Evolutionary conservation across 2,329 filamentous ascomycete species (phyloP), one percentile per base, ranked within the genome.

Genomic region (Aspergillus quadricinctus): DNA sequence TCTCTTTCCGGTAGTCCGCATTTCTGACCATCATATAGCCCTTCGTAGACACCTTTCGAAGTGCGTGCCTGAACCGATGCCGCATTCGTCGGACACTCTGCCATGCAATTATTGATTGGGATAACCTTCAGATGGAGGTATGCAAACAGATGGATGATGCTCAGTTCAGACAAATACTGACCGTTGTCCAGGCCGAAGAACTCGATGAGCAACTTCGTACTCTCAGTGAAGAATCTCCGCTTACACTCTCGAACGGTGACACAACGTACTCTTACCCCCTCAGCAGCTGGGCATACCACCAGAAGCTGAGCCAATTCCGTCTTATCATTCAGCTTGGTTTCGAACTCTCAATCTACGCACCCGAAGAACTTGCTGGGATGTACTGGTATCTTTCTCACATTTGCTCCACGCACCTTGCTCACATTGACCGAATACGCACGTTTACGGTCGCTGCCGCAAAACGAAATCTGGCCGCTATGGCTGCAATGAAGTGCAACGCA

Each of bases 321-420:
- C 88, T 87, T 79, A 88, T 95, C 48, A 81, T 97, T 17, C 89
- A 97, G 68, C 84, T 97, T 31, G 94, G 95, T 11, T 97, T 99
- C 71, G 94, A 99, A 73, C 86, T 97, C 11, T 88, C 93, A 46
- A 84, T 96, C 9, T 97, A 97, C 72, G 86, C 93, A 53, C 81
- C 86, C 0, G 88, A 96, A 70, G 94, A 99, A 72, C 80, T 94
- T 9, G 83, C 86, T 0, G 86, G 85, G 25, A 96, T 97, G 89
- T 97, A 97, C 72, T 94, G 89, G 86, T 92, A 96, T 71, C 77
- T 96, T 60, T 84, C 89, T 63, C 84, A 90, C 75, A 77, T 95
- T 57, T 79, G 88, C 67, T 83, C 86, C 69, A 84, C 88, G 54
- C 80, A 88, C 59, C 75, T 85, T 48, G 81, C 85, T 68, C 85